These are phyloP conservation scores for Amanita brunnescens DNA, from an alignment of 768 basidiomycete species.

Conservation along the genomic window DNA sequence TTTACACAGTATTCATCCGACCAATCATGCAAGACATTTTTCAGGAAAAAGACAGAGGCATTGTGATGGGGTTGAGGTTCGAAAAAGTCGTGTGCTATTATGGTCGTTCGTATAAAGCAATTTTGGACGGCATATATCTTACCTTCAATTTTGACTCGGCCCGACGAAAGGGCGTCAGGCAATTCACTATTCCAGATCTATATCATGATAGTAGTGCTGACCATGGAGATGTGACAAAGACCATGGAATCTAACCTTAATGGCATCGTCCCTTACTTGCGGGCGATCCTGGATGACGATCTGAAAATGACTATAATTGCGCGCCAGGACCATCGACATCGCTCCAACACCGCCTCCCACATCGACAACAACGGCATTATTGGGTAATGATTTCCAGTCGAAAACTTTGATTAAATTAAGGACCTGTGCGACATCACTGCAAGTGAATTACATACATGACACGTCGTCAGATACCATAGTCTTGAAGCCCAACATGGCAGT, in stretches of 20 bases:
- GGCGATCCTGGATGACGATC: constrained; percentile 19
- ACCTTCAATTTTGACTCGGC: constrained; percentile 15
- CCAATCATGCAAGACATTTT: constrained; percentile 32
- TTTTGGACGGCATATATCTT: not conserved
- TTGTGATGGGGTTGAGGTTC: constrained; percentile 24
- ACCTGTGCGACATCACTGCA: no score
- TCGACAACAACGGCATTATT: constrained; percentile 19
- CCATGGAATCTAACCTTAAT: constrained; percentile 1
- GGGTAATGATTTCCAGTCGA: constrained; percentile 18
- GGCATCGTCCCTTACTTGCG: constrained; percentile 12
- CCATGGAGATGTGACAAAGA: not conserved
- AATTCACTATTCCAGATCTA: constrained; percentile 8
- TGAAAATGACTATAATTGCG: constrained; percentile 13
- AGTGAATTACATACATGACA: no score
- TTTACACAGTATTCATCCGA: constrained; percentile 20
- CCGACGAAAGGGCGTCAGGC: constrained; percentile 11
- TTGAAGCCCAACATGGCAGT: constrained; percentile 18
- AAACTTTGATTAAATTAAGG: constrained; percentile 13
- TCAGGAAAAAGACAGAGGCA: constrained; percentile 28
- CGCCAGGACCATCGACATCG: constrained; percentile 14
- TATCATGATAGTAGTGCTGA: not conserved
- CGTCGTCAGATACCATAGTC: constrained; percentile 12
- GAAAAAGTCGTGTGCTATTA: constrained; percentile 29
- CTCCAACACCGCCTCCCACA: constrained; percentile 22
- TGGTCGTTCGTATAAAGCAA: not conserved